Base-by-base conservation (phyloP, 2,329 filamentous ascomycete species). In the Colletotrichum sp. region DNA sequence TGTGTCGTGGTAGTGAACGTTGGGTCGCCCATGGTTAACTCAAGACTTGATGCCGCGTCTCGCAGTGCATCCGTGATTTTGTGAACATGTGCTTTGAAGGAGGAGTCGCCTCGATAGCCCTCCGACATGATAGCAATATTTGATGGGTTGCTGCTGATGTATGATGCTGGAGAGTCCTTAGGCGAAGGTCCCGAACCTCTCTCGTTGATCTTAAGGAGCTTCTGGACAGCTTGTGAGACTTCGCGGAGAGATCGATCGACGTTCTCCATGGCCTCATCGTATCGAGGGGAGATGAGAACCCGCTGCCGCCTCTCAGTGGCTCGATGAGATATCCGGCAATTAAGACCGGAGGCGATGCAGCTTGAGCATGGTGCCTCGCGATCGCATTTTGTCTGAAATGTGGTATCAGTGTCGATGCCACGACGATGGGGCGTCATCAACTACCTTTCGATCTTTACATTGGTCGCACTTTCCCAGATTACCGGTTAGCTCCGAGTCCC, bases 221-320 rank as follows among this genome's bases (percentile, higher is more conserved):
- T 66, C 12, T 80, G 79, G 9, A 83, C 76, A 73, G 82, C 81
- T 9, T 79, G 75, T 28, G 78, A 80, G 18, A 82, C 79, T 4
- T 83, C 79, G 21, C 78, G 75, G 32, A 83, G 77, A 8, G 81
- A 81, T 7, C 76, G 77, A 62, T 79, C 78, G 49, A 82, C 79
- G 55, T 81, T 81, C 60, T 81, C 80, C n/a, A 83, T 77, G 12
- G 81, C 79, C 30, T 83, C 82, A 44, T 82, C 81, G 65, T 82
- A 82, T 28, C 78, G 81, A 6, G 81, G 77, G 16, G 82, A 82
- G 60, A 83, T 55, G 15, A 82, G 75, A n/a, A 82, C 79, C 10
- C 82, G 80, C 55, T 83, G 82, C n/a, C 81, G 79, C 70, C 82
- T 82, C 72, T 83, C 81, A 24, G 79, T 69, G 0, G 78, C 62